phyloP scores from a whole-genome alignment of 1,284 basidiomycete species.

The Coniferiporia weirii region DNA sequence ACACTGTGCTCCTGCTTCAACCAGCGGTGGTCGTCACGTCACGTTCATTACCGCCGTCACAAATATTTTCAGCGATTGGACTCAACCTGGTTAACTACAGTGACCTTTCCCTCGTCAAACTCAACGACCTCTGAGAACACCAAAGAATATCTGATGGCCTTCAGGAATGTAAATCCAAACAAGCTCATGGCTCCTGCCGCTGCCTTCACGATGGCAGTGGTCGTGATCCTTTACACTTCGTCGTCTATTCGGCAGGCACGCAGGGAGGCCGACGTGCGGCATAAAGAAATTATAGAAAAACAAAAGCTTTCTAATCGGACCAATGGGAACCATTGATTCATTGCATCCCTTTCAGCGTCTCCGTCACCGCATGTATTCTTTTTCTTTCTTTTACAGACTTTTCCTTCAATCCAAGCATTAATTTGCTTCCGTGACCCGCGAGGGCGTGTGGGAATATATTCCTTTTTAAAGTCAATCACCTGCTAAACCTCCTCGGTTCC shows the following conservation, averaged over 20 bases:
- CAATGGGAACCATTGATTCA: too few species aligned
- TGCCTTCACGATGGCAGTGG: slow-evolving; percentile 28
- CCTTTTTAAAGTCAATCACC: not conserved
- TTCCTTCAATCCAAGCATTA: not conserved
- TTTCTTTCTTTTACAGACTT: not conserved
- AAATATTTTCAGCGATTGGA: too few species aligned
- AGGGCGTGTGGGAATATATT: not conserved
- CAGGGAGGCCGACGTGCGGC: slow-evolving; percentile 17
- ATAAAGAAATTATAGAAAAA: not conserved
- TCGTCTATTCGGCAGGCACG: slow-evolving; percentile 24
- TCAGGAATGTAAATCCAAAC: slow-evolving; percentile 12
- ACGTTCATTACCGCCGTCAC: too few species aligned
- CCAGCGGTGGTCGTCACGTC: too few species aligned
- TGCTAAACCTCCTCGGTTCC: not conserved
- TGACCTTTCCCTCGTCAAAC: too few species aligned
- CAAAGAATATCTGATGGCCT: not conserved
- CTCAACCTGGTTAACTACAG: too few species aligned
- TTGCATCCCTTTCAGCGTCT: too few species aligned
- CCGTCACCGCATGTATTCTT: not conserved
- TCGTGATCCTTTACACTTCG: slow-evolving; percentile 24
- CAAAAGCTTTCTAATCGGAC: too few species aligned
- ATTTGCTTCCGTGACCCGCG: too few species aligned
- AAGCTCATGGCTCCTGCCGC: slow-evolving; percentile 24
- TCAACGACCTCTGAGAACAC: too few species aligned
- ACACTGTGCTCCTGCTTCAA: too few species aligned